Evolutionary conservation across 2,329 filamentous ascomycete species (phyloP).

Genomic region (Fusarium siculi): DNA sequence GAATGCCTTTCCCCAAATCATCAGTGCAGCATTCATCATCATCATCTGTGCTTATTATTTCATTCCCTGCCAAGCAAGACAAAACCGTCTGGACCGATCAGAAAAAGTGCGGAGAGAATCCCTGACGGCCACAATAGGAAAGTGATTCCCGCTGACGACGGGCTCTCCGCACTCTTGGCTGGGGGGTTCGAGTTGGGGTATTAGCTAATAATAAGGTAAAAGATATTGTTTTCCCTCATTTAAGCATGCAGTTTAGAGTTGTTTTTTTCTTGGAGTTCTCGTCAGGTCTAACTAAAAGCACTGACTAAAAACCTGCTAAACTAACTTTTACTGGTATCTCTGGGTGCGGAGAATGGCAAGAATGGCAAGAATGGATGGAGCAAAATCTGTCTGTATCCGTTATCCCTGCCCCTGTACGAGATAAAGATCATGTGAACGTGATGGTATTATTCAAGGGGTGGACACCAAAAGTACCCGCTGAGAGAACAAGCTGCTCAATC

Average conservation of each 20-base stretch:
- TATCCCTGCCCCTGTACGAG: constrained; percentile 18
- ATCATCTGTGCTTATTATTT: not conserved
- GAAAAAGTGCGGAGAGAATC: constrained; percentile 14
- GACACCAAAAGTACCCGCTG: constrained; percentile 8
- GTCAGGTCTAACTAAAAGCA: constrained; percentile 12
- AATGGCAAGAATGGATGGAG: constrained; percentile 1
- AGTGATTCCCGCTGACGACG: constrained; percentile 10
- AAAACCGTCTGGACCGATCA: not conserved
- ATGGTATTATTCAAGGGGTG: constrained; percentile 7
- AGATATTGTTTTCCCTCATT: constrained; percentile 18
- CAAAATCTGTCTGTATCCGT: not conserved
- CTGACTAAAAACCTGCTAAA: constrained; percentile 22
- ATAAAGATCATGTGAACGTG: constrained; percentile 34
- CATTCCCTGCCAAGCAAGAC: constrained; percentile 5
- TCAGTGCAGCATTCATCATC: not conserved
- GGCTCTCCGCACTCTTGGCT: constrained; percentile 26
- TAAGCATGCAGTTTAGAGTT: constrained; percentile 29
- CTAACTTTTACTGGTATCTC: not conserved
- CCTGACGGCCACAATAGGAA: constrained; percentile 1
- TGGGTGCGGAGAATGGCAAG: constrained; percentile 20
- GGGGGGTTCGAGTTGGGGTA: constrained; percentile 28
- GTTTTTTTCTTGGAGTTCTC: constrained; percentile 2
- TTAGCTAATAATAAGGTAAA: constrained; percentile 41
- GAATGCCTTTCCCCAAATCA: not conserved
- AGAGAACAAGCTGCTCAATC: not conserved